Evolutionary conservation across 768 basidiomycete genomes (phyloP).

Genomic region (Strobilomyces confusus): DNA sequence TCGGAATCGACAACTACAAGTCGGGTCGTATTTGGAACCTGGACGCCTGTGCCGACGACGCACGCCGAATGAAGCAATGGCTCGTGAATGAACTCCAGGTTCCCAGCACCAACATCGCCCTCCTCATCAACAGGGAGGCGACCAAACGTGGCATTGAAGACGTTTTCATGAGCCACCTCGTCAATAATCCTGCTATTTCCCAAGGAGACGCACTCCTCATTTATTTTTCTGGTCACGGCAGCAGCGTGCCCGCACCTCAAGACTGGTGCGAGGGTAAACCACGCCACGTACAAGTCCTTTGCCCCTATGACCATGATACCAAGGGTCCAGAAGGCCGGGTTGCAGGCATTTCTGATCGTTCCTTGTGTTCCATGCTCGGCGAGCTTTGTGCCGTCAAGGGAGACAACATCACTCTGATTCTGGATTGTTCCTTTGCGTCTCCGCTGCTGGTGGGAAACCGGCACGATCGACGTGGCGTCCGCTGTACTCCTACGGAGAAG

Average conservation of each 20-base stretch:
- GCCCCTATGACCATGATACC: slow-evolving; percentile 63
- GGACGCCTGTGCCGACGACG: slow-evolving; percentile 62
- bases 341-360: slow-evolving; percentile 66
- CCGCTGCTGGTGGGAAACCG: slow-evolving; percentile 36
- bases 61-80: slow-evolving; percentile 55
- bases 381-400: slow-evolving; percentile 57
- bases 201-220: slow-evolving; percentile 61
- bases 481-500: slow-evolving; percentile 60
- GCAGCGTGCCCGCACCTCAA: slow-evolving; percentile 49
- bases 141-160: slow-evolving; percentile 61
- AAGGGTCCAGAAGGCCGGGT: slow-evolving; percentile 43
- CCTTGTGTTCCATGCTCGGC: slow-evolving; percentile 55
- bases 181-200: slow-evolving; percentile 57
- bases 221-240: slow-evolving; percentile 76
- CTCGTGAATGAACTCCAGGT: slow-evolving; percentile 53
- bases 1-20: slow-evolving; percentile 69
- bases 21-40: slow-evolving; percentile 63
- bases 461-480: slow-evolving; percentile 45
- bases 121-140: slow-evolving; percentile 55
- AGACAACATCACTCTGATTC: slow-evolving; percentile 63
- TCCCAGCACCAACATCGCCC: slow-evolving; percentile 52
- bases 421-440: slow-evolving; percentile 61
- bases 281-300: slow-evolving; percentile 52
- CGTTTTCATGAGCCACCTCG: slow-evolving; percentile 55
- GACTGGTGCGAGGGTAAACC: slow-evolving; percentile 53